These are phyloP conservation scores for Amaranthus palmeri DNA, from an alignment of 148 eudicot genomes.

Conservation along the genomic window DNA sequence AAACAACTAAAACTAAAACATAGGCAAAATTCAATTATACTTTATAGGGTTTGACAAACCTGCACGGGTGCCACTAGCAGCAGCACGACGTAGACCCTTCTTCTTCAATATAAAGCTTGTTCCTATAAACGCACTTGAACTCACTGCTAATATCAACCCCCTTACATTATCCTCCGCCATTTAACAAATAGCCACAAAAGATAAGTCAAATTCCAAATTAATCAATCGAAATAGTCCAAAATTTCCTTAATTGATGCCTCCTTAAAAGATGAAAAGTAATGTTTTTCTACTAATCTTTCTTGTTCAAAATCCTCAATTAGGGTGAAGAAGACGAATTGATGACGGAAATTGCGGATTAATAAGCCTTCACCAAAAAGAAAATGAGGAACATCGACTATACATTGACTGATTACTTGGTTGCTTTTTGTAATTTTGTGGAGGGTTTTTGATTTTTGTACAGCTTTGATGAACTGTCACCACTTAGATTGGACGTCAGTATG, in stretches of 20 bases:
- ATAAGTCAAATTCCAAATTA: background rate
- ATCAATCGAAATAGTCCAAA: background rate
- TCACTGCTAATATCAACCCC: slow-evolving; percentile 66
- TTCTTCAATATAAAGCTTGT: slow-evolving; percentile 82
- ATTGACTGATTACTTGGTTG: slow-evolving; percentile 8
- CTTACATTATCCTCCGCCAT: slow-evolving; percentile 49
- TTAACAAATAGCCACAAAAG: slow-evolving; percentile 19
- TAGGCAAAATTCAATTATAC: background rate
- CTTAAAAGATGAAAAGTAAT: background rate
- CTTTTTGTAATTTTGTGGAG: background rate
- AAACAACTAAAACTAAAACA: background rate
- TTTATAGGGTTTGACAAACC: slow-evolving; percentile 27
- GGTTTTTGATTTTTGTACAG: background rate
- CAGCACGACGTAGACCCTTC: slow-evolving; percentile 80
- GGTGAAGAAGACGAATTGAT: slow-evolving; percentile 8
- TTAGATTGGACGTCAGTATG: background rate
- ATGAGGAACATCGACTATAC: background rate
- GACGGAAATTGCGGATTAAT: background rate
- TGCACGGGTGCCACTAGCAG: slow-evolving; percentile 71
- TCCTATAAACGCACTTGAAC: slow-evolving; percentile 77
- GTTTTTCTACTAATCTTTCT: background rate
- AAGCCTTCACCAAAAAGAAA: background rate
- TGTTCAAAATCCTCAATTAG: background rate
- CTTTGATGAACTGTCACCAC: slow-evolving; percentile 22
- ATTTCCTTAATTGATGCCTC: background rate